A percentile compares a stretch with the other conserved stretches of the same genome.
Conservation (phyloP, 306 rosid species). For the Quercus alba region DNA sequence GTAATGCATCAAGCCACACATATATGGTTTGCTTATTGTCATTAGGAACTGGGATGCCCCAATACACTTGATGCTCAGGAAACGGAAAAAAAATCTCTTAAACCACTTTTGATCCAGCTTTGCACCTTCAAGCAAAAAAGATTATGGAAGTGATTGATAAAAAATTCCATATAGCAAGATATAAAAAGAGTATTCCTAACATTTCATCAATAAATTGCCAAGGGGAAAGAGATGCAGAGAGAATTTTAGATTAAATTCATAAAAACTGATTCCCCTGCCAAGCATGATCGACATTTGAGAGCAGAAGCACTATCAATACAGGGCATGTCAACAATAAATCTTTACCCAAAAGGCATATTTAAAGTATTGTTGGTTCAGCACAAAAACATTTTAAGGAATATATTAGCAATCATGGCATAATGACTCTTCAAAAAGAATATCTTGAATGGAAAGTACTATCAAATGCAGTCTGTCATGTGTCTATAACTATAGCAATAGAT, state of each 20-base stretch:
- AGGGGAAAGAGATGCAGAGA: too few species aligned
- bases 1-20: constrained; percentile 96
- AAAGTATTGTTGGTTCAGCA: too few species aligned
- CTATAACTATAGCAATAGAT: not conserved
- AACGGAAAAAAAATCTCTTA: constrained; percentile 71
- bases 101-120: constrained; percentile 85
- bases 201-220: too few species aligned
- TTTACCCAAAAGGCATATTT: too few species aligned
- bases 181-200: too few species aligned
- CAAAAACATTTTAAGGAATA: not conserved
- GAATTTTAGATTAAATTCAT: not conserved
- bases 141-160: not conserved
- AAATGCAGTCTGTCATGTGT: not conserved
- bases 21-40: constrained; percentile 84
- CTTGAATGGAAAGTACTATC: not conserved
- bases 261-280: not conserved
- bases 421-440: too few species aligned
- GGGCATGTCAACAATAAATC: too few species aligned
- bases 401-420: not conserved
- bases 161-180: too few species aligned
- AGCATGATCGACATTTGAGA: not conserved
- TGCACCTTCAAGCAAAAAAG: constrained; percentile 63
- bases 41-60: constrained; percentile 94
- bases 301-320: not conserved
- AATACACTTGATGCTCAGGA: constrained; percentile 4